Evolutionary conservation across 2,329 filamentous ascomycete genomes (phyloP).

Genomic region (Cladosporium cucumerinum): DNA sequence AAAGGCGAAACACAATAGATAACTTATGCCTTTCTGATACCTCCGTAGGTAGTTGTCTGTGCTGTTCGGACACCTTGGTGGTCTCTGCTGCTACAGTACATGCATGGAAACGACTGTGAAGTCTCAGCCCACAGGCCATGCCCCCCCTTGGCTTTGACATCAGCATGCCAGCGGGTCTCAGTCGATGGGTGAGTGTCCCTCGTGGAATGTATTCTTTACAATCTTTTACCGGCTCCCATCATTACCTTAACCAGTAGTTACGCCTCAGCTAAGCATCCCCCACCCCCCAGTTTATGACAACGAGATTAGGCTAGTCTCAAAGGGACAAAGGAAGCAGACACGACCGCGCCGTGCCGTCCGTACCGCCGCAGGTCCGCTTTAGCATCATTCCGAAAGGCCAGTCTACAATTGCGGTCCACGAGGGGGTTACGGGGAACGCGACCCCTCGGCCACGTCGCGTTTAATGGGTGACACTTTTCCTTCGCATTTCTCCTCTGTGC

Average conservation of each 20-base stretch:
- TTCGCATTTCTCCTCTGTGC: constrained; percentile 4
- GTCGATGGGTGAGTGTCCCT: not conserved
- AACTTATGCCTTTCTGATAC: not conserved
- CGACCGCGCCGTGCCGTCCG: not conserved
- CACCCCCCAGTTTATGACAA: not conserved
- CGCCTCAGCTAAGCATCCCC: not conserved
- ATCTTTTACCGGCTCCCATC: not conserved
- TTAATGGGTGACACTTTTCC: constrained; percentile 13
- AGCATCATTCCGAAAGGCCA: constrained; percentile 10
- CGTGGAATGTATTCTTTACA: not conserved
- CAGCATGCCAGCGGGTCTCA: not conserved
- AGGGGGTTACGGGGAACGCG: not conserved
- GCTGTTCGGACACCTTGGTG: not conserved
- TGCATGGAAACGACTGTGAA: not conserved
- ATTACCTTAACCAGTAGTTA: not conserved
- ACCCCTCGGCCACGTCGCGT: constrained; percentile 4
- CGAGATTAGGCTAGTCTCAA: not conserved
- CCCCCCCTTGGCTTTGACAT: not conserved
- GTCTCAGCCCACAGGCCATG: not conserved
- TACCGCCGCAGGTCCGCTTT: not conserved
- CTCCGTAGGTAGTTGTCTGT: no score
- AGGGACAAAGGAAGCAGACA: not conserved
- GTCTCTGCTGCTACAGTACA: not conserved
- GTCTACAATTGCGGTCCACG: constrained; percentile 1
- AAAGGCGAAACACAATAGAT: not conserved